Conservation (phyloP, 2,329 filamentous ascomycete genomes). For the Aspergillus hortae region DNA sequence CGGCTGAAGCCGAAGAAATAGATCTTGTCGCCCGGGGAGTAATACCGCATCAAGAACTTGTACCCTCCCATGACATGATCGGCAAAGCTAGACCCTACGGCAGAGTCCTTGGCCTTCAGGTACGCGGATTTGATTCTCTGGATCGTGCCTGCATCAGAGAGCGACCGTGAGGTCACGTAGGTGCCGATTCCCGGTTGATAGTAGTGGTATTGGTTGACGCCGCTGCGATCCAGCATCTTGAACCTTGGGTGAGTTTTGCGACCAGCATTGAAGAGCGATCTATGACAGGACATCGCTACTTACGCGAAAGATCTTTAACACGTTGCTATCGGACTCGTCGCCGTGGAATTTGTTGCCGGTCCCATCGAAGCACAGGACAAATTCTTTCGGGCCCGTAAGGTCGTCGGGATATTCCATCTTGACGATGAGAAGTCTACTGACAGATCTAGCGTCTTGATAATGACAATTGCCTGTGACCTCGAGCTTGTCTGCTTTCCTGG, state of each 20-base stretch:
- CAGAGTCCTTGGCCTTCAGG: conserved; percentile 56
- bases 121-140: conserved; percentile 51
- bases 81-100: conserved; percentile 62
- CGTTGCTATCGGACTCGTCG: conserved; percentile 42
- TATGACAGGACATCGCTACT: conserved; percentile 8
- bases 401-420: not conserved
- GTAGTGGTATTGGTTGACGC: conserved; percentile 33
- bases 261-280: not conserved
- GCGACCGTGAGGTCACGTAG: conserved; percentile 33
- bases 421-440: not conserved
- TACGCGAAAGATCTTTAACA: conserved; percentile 33
- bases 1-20: conserved; percentile 56
- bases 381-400: not conserved
- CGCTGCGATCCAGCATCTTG: conserved; percentile 35
- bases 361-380: conserved; percentile 39
- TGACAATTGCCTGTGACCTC: no score
- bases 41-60: conserved; percentile 54
- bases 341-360: conserved; percentile 41
- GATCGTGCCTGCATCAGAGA: conserved; percentile 12
- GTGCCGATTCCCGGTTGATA: conserved; percentile 37
- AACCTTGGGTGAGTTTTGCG: not conserved
- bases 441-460: no score
- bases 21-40: conserved; percentile 48
- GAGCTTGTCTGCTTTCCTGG: not conserved
- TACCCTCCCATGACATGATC: conserved; percentile 53